phyloP scores from a whole-genome alignment of 2,329 filamentous ascomycete genomes.

The Hypomyces perniciosus region DNA sequence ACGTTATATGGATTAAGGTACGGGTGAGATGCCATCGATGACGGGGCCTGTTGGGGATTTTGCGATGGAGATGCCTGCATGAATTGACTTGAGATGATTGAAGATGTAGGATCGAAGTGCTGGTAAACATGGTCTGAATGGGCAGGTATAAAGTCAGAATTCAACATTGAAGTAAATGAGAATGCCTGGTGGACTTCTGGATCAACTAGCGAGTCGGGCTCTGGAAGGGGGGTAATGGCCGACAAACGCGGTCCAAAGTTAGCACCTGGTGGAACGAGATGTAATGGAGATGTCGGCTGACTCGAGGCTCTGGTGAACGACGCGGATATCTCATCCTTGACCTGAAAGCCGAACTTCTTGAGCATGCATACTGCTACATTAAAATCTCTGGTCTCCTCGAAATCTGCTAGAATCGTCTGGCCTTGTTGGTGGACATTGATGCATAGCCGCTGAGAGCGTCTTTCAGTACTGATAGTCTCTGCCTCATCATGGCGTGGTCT shows the following conservation, averaged over 20 bases:
- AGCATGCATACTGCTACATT: conserved; percentile 26
- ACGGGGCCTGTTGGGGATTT: not conserved
- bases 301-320: not conserved
- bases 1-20: conserved; percentile 22
- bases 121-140: not conserved
- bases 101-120: too few species aligned
- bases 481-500: conserved; percentile 5
- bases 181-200: conserved; percentile 4
- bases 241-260: conserved; percentile 20
- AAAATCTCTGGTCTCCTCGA: conserved; percentile 29
- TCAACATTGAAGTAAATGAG: conserved; percentile 16
- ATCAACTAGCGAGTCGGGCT: not conserved
- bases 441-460: conserved; percentile 17
- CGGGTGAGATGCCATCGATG: not conserved
- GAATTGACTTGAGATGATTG: not conserved
- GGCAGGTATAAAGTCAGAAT: not conserved
- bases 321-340: conserved; percentile 13
- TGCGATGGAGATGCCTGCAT: not conserved
- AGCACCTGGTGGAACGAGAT: not conserved
- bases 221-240: conserved; percentile 19
- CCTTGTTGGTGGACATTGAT: conserved; percentile 21
- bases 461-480: conserved; percentile 20
- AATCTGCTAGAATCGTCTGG: conserved; percentile 22
- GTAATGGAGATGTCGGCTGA: not conserved
- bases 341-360: conserved; percentile 24